phyloP scores from a whole-genome alignment of 768 basidiomycete species.

The Trametes meyenii region DNA sequence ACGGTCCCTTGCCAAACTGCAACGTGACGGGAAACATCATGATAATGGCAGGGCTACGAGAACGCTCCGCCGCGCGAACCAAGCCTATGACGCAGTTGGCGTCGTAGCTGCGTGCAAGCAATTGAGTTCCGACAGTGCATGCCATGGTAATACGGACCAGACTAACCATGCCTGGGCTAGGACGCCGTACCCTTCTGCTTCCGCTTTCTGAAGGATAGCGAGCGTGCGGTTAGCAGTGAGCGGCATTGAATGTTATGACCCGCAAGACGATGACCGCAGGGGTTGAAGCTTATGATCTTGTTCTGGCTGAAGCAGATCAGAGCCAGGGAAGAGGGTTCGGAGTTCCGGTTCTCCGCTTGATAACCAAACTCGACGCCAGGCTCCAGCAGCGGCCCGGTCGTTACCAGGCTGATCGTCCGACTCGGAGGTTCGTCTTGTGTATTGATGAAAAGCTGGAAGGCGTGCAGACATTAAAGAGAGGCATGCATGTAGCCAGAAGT shows the following conservation, averaged over 20 bases:
- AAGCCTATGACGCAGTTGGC: slow-evolving; percentile 47
- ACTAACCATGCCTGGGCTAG: slow-evolving; percentile 46
- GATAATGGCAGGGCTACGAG: slow-evolving; percentile 48
- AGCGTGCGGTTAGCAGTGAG: slow-evolving; percentile 42
- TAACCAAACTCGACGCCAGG: background rate
- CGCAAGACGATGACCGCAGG: background rate
- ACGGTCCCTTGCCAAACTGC: slow-evolving; percentile 48
- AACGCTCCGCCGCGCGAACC: slow-evolving; percentile 51
- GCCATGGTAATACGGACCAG: background rate
- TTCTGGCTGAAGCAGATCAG: background rate
- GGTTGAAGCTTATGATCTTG: background rate
- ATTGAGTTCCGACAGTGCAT: background rate
- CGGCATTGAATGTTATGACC: background rate
- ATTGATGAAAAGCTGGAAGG: background rate
- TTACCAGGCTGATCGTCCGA: background rate
- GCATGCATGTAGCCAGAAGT: too few species aligned
- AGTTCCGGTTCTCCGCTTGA: background rate
- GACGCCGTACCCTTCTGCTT: slow-evolving; percentile 47
- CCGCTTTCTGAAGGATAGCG: slow-evolving; percentile 44
- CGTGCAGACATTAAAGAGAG: background rate
- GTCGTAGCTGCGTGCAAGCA: slow-evolving; percentile 41
- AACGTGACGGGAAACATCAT: slow-evolving; percentile 51
- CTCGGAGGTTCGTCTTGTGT: background rate
- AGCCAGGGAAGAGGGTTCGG: background rate
- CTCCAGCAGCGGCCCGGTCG: too few species aligned